Evolutionary conservation across 352 stramenopile genomes (phyloP).

Genomic region (Pythium diclinum): DNA sequence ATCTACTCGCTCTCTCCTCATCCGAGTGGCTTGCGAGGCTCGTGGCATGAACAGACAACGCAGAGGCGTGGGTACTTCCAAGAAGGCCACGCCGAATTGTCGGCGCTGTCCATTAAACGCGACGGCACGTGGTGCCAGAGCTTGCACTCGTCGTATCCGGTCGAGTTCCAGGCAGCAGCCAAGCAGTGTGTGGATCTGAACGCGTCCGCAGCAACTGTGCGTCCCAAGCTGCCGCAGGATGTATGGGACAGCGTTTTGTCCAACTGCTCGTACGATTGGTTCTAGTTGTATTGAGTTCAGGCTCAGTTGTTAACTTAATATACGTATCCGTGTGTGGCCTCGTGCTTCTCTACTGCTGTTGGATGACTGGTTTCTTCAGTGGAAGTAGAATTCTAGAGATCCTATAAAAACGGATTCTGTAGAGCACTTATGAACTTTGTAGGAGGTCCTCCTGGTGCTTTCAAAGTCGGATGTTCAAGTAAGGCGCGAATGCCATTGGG

Average conservation of each 20-base stretch:
- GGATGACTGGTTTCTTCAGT: no score
- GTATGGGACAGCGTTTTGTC: conserved; percentile 14
- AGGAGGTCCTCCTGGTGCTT: no score
- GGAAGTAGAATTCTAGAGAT: no score
- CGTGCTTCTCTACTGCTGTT: no score
- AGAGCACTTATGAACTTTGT: no score
- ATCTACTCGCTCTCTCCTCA: conserved; percentile 18
- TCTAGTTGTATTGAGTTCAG: conserved; percentile 1
- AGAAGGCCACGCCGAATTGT: conserved; percentile 19
- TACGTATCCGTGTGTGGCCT: background rate
- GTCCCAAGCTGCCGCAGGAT: conserved; percentile 2
- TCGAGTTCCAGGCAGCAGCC: conserved; percentile 16
- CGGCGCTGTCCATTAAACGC: background rate
- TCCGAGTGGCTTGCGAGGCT: conserved; percentile 16
- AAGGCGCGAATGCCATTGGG: no score
- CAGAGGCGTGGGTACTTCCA: conserved; percentile 19
- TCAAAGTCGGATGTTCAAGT: no score
- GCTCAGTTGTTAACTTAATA: background rate
- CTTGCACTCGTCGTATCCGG: conserved; percentile 3
- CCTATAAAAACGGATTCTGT: no score
- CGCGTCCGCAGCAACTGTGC: background rate
- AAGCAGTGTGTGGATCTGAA: conserved; percentile 6
- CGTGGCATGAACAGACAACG: conserved; percentile 14
- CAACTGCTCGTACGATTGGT: conserved; percentile 22
- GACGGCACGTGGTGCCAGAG: conserved; percentile 3